Evolutionary conservation across 164 flowering plant genomes (phyloP).

Genomic region (Stephania yunnanensis): DNA sequence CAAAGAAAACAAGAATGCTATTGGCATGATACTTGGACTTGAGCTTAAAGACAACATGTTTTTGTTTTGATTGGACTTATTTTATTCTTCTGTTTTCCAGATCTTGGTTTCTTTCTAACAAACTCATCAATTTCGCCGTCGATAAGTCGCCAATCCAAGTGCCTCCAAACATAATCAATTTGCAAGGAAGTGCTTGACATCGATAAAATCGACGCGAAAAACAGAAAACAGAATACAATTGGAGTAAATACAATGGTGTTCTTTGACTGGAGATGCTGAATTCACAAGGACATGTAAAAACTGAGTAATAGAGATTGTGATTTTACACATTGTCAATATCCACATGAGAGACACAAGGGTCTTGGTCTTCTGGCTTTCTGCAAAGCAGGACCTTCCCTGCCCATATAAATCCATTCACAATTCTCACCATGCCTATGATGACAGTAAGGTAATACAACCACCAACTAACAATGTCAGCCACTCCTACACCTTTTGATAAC

Average conservation of each 20-base stretch:
- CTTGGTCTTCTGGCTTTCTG: not conserved
- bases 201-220: not conserved
- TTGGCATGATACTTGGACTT: not conserved
- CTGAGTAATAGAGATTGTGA: not conserved
- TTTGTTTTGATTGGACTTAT: not conserved
- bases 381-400: slow-evolving; percentile 27
- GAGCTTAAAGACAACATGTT: not conserved
- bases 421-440: slow-evolving; percentile 51
- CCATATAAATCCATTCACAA: slow-evolving; percentile 44
- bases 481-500: slow-evolving; percentile 26
- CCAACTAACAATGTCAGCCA: slow-evolving; percentile 50
- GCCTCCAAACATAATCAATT: no score
- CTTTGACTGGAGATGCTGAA: not conserved
- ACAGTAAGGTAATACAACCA: slow-evolving; percentile 67
- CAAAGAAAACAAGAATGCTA: not conserved
- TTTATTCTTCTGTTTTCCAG: no score
- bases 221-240: no score
- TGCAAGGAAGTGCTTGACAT: no score
- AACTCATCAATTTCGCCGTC: no score
- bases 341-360: not conserved
- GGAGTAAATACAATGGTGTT: not conserved
- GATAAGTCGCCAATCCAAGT: no score
- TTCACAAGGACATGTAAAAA: not conserved
- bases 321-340: not conserved
- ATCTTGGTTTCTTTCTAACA: not conserved